These are phyloP conservation scores for Colletotrichum tropicicola DNA, from an alignment of 2,329 filamentous ascomycete species.

Conservation along the genomic window DNA sequence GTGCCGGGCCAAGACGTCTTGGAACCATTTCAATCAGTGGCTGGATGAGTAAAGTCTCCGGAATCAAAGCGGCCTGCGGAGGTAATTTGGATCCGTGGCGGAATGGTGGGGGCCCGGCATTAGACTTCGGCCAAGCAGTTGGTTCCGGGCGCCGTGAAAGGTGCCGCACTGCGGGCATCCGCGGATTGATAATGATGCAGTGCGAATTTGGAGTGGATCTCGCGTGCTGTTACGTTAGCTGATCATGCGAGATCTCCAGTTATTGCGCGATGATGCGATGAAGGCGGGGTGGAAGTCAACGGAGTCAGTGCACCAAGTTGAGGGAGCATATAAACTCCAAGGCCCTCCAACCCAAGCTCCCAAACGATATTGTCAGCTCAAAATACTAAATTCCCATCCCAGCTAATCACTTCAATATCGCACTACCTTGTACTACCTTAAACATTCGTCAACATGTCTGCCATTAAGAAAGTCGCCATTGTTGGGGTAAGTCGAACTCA, in stretches of 20 bases:
- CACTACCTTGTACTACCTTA: no score
- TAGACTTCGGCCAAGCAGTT: neutral
- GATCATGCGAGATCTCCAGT: constrained; percentile 8
- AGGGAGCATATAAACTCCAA: neutral
- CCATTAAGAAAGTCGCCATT: constrained; percentile 44
- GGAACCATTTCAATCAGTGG: no score
- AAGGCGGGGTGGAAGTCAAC: neutral
- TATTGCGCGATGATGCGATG: constrained; percentile 18
- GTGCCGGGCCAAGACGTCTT: no score
- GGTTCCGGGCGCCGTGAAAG: neutral
- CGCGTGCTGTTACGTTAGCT: neutral
- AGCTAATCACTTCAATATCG: no score
- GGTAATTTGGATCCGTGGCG: neutral
- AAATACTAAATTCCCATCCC: no score
- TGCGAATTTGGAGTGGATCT: neutral
- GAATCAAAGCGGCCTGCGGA: neutral
- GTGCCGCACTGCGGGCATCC: neutral
- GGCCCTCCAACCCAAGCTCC: neutral
- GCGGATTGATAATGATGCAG: neutral
- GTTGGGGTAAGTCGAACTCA: constrained; percentile 41
- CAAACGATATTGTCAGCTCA: no score
- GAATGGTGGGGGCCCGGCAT: neutral
- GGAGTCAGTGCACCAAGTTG: neutral
- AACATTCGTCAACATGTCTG: constrained; percentile 30
- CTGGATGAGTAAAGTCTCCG: neutral